Conservation (phyloP, 2,329 filamentous ascomycete genomes). For the Taxawa tesnikishii region DNA sequence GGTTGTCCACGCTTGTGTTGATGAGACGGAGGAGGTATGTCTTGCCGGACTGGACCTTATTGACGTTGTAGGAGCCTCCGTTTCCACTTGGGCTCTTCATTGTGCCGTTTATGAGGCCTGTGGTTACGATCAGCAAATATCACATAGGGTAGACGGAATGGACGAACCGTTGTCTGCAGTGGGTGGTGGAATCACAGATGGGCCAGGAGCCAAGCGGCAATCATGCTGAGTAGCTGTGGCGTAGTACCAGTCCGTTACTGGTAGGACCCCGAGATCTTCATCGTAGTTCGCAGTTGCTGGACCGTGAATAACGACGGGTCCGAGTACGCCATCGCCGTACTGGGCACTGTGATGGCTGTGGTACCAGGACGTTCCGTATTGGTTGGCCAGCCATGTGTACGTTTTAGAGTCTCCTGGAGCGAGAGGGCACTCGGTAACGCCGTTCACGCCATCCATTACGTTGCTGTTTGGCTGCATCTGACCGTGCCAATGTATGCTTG, state of each 20-base stretch:
- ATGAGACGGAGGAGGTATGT: conserved; percentile 47
- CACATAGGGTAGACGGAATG: too few relatives aligned
- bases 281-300: conserved; percentile 49
- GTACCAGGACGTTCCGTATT: conserved; percentile 41
- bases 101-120: conserved; percentile 43
- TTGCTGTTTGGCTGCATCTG: conserved; percentile 66
- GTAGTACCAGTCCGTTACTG: conserved; percentile 55
- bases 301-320: conserved; percentile 50
- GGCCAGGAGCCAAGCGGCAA: conserved; percentile 13
- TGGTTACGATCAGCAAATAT: too few relatives aligned
- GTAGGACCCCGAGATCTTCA: conserved; percentile 47
- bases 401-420: conserved; percentile 42
- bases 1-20: conserved; percentile 34
- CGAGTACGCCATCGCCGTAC: conserved; percentile 47
- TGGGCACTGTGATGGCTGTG: conserved; percentile 47
- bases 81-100: conserved; percentile 25
- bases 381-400: conserved; percentile 42
- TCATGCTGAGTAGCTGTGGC: conserved; percentile 16
- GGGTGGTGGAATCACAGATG: too few relatives aligned
- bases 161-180: too few relatives aligned
- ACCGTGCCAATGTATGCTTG: conserved; percentile 64
- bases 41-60: conserved; percentile 38
- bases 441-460: conserved; percentile 59
- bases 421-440: conserved; percentile 56
- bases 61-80: conserved; percentile 22